Evolutionary conservation across 108 stramenopile species (phyloP).

Genomic region (Heterococcus sp.): DNA sequence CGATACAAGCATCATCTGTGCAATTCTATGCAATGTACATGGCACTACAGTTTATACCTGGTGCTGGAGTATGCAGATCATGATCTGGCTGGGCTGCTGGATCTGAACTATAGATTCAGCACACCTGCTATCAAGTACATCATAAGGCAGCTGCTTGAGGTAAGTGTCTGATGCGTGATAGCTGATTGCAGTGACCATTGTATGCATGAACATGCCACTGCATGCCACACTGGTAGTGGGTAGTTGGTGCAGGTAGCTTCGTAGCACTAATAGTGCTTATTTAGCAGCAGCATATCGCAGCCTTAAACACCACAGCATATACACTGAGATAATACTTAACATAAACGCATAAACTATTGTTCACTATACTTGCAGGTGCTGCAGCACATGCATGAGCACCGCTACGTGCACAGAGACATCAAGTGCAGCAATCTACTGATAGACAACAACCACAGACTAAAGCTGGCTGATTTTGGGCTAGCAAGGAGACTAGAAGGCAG

Average conservation of each 20-base stretch:
- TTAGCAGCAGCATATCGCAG: too few relatives aligned
- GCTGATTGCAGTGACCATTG: too few relatives aligned
- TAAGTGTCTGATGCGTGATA: too few relatives aligned
- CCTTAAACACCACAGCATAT: too few relatives aligned
- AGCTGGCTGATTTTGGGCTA: constrained; percentile 72
- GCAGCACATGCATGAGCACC: constrained; percentile 58
- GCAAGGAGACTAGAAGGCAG: constrained; percentile 48
- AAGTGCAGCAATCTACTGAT: constrained; percentile 69
- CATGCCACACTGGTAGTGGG: too few relatives aligned
- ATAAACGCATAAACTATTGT: too few relatives aligned
- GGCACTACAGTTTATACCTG: constrained; percentile 33
- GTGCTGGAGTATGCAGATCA: constrained; percentile 47
- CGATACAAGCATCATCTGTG: too few relatives aligned
- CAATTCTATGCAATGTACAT: too few relatives aligned
- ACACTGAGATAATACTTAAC: too few relatives aligned
- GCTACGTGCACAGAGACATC: constrained; percentile 69
- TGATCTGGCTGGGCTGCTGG: constrained; percentile 65
- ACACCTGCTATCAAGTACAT: neutral
- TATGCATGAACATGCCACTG: too few relatives aligned
- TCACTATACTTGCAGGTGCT: neutral
- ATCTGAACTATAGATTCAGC: constrained; percentile 20
- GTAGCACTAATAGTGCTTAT: too few relatives aligned
- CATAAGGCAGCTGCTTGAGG: constrained; percentile 6
- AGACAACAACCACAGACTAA: constrained; percentile 52
- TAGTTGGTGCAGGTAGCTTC: too few relatives aligned